phyloP scores from a whole-genome alignment of 176 grass and related monocot species.

The Ensete glaucum region DNA sequence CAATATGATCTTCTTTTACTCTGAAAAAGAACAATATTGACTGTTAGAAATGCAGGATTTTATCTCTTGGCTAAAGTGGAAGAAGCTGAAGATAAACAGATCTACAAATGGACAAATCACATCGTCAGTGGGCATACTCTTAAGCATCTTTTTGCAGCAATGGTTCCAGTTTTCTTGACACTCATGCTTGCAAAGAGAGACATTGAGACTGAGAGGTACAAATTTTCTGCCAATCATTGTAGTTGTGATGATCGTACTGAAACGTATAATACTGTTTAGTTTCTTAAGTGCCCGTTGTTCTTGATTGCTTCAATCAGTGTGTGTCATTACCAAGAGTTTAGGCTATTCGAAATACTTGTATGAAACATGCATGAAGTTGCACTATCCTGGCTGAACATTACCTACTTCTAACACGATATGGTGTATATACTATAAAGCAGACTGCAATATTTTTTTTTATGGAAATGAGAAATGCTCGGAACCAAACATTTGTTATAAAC shows the following conservation, averaged over 20 bases:
- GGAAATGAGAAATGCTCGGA: too few relatives aligned
- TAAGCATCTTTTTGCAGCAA: slow-evolving; percentile 82
- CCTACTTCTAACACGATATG: too few relatives aligned
- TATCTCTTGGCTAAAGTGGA: slow-evolving; percentile 89
- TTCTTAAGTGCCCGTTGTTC: too few relatives aligned
- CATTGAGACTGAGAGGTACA: slow-evolving; percentile 60
- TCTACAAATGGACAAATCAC: slow-evolving; percentile 58
- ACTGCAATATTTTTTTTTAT: too few relatives aligned
- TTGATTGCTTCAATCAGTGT: not conserved
- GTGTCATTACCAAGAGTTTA: not conserved
- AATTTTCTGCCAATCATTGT: not conserved
- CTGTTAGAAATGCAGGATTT: slow-evolving; percentile 46
- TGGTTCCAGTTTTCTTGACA: slow-evolving; percentile 85
- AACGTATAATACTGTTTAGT: too few relatives aligned
- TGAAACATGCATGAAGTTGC: too few relatives aligned
- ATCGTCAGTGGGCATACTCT: slow-evolving; percentile 77
- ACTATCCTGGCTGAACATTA: too few relatives aligned
- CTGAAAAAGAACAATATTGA: not conserved
- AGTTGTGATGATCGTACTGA: not conserved
- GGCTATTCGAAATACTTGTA: too few relatives aligned
- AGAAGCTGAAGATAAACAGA: slow-evolving; percentile 71
- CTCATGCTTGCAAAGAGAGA: slow-evolving; percentile 90
- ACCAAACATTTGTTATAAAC: too few relatives aligned
- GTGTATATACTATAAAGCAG: too few relatives aligned
- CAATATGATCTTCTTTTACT: not conserved